Base-by-base conservation (phyloP, 345 rosid species). In the Reutealis trisperma region DNA sequence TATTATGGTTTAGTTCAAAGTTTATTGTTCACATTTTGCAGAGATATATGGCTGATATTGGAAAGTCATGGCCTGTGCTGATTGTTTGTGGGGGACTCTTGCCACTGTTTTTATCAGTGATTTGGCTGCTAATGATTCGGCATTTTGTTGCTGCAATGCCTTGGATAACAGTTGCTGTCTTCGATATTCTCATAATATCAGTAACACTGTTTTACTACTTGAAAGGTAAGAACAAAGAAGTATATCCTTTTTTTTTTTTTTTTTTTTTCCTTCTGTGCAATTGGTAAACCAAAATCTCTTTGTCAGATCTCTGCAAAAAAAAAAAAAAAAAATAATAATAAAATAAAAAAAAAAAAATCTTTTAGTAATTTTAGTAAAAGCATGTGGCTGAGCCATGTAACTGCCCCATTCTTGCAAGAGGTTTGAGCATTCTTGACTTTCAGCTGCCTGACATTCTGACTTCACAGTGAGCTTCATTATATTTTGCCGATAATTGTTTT, bases 101-200 rank as follows among this genome's bases (percentile, higher is more conserved):
- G 77, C 99, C 99, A 0, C 87, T 96, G 49, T 87, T 93, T 85
- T 82, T 96, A 67, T 93, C 99, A 72, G 87, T 96, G 59, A 83
- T 96, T 62, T 96, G 99, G 99, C 85, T 96, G 75, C 89, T 96
- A 75, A 84, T 96, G 84, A 91, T 96, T 80, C 90, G 98, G 11
- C 92, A 93, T 80, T 93, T 96, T 84, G 99, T 96, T 74, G 85
- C 90, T 45, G 98, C 96, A 74, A 93, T 96, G 97, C 99, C 99
- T 12, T 96, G 99, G 98, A 89, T 93, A 75, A 96, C 99, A 12
- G 94, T 96, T 68, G 89, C 86, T 67, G 78, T 96, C 70, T 93
- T 93, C 80, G 94, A 93, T 80, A 49, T 93, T 73, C 97, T 96
- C 72, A 84, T 96, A 58, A 75, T 93, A 75, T 87, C 94, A 0